phyloP scores from a whole-genome alignment of 345 rosid genomes.

The Limnanthes douglasii region DNA sequence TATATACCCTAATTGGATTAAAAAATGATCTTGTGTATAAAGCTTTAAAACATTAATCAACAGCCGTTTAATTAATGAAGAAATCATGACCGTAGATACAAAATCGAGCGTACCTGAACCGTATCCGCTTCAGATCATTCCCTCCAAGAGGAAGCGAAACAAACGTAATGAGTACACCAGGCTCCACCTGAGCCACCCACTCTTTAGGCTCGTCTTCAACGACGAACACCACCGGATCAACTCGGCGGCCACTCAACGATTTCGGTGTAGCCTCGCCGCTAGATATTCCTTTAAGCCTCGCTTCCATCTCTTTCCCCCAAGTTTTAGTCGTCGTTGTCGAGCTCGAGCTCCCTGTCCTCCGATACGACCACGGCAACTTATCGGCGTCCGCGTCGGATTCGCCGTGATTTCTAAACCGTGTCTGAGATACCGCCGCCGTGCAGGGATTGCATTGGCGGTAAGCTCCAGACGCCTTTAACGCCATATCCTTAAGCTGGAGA shows the following conservation, averaged over 20 bases:
- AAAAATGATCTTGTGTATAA: background rate
- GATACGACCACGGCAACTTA: constrained; percentile 50
- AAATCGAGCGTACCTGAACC: constrained; percentile 52
- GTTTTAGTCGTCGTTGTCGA: constrained; percentile 39
- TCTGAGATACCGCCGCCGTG: constrained; percentile 38
- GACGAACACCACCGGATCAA: constrained; percentile 51
- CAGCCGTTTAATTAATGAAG: background rate
- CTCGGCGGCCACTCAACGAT: constrained; percentile 43
- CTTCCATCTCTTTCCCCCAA: constrained; percentile 84
- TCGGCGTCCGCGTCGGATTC: constrained; percentile 63
- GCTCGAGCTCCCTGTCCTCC: constrained; percentile 70
- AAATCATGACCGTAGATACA: constrained; percentile 11
- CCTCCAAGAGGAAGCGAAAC: constrained; percentile 90
- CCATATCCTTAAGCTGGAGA: constrained; percentile 83
- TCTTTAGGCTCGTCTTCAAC: constrained; percentile 84
- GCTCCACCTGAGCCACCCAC: constrained; percentile 99
- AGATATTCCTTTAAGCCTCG: constrained; percentile 60
- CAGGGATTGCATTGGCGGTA: constrained; percentile 77
- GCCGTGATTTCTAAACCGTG: constrained; percentile 19
- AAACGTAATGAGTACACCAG: constrained; percentile 87
- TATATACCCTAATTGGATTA: background rate
- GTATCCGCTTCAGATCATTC: constrained; percentile 84
- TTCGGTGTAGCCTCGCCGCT: constrained; percentile 76
- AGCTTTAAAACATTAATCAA: background rate
- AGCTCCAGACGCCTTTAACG: constrained; percentile 80